A percentile compares a stretch with the other conserved stretches of the same genome.
Conservation (phyloP, 768 basidiomycete genomes). For the Erythrobasidium yunnanense region DNA sequence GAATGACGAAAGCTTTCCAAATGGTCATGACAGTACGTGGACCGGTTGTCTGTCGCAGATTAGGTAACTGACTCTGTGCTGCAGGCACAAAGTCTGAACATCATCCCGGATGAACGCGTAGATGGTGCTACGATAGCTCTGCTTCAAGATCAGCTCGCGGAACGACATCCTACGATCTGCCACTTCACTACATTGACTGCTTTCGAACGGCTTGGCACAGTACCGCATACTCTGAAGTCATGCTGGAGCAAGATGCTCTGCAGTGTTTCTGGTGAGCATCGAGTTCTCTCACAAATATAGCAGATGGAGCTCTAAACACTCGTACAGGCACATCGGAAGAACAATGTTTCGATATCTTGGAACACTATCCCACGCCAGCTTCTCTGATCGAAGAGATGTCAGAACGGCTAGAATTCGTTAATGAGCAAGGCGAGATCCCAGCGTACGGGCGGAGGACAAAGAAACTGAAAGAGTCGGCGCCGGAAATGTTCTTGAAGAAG, state of each 20-base stretch:
- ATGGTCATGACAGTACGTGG: neutral
- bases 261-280: neutral
- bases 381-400: neutral
- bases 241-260: neutral
- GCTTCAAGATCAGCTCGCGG: neutral
- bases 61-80: neutral
- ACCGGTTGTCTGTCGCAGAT: neutral
- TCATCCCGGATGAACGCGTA: constrained; percentile 1
- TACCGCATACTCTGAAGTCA: neutral
- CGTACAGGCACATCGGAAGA: neutral
- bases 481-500: neutral
- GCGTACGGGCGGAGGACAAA: neutral
- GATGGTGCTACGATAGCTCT: neutral
- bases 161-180: neutral
- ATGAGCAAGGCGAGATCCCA: neutral
- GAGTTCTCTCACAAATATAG: neutral
- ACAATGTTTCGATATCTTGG: neutral
- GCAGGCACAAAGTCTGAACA: neutral
- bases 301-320: neutral
- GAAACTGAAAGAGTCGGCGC: neutral
- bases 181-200: neutral
- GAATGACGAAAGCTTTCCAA: neutral
- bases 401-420: neutral
- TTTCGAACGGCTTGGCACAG: neutral
- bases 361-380: neutral